Evolutionary conservation across 2,329 filamentous ascomycete genomes (phyloP), one percentile per base, ranked within the genome.

Genomic region (Mycogone perniciosa): DNA sequence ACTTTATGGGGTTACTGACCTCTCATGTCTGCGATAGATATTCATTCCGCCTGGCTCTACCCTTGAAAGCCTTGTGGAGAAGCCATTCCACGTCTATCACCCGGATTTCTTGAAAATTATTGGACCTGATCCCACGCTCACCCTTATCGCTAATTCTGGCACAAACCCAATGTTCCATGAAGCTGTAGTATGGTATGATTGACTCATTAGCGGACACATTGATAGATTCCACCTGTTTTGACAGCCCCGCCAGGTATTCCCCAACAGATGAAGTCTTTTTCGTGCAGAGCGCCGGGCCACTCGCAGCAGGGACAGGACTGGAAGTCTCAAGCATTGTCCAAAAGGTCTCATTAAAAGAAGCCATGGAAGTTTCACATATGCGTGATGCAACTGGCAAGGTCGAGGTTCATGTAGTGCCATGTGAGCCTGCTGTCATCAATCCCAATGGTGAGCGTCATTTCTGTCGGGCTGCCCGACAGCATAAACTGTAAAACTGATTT

Each of bases 201-300:
- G 35, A n/a, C 2, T 30, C 34, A 30, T 26, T 7, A 20, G 44
- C 10, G 33, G 5, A 27, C 37, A 5, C 7, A 11, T 27, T 9
- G 27, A 8, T 8, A 26, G 7, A 10, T 20, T 20, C 20, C 20
- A 11, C 26, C n/a, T 20, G 9, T 30, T 7, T 43, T 41, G 11
- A 43, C 38, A 34, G n/a, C 8, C 5, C 5, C 10, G 13, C 4
- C 9, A 55, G 54, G 54, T 45, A 67, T 33, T 62, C 56, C 6
- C 67, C 66, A 3, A 76, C 73, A 0, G 69, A 77, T 40, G 74
- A 77, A 48, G 65, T 76, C 40, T 77, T 78, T 59, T 78, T 79
- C 50, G 73, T 70, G 1, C 74, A 78, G 51, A 76, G 73, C 48
- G 75, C 75, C 0, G 75, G 75, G 0, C 64, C 68, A 0, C 50